Evolutionary conservation across 2,329 filamentous ascomycete species (phyloP), one percentile per base, ranked within the genome.

Genomic region (Dissoconium aciculare): DNA sequence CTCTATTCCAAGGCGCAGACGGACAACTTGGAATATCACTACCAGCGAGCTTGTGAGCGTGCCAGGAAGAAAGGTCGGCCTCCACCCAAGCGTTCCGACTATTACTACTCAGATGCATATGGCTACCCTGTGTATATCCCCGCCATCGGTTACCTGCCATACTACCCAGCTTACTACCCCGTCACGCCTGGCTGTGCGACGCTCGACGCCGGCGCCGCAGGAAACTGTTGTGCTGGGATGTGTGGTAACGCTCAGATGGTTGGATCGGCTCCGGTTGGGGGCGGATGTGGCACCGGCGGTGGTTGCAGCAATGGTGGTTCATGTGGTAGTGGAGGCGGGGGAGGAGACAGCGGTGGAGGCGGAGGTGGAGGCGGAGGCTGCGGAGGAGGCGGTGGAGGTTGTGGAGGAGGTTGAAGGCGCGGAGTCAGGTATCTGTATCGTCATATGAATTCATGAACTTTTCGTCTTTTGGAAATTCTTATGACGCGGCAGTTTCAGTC

Each of bases 21-120:
- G 30, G 54, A 47, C 1, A 58, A 60, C 11, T 50, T 71, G 0
- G 68, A 77, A 15, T 54, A 55, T 3, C 65, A 68, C 17, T 81
- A 81, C 49, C 50, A 60, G 24, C 55, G 56, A 29, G 56, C 54
- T 3, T 56, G 41, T 37, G 43, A 43, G 32, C 51, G 51, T 28
- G 56, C 45, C 26, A 45, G 37, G 29, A 60, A 59, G 33, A 55
- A 57, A 35, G 51, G 50, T 14, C 42, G 54, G 32, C 36, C 47
- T 33, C 24, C 46, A 28, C 46, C 62, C 39, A 45, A 42, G 15
- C 41, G 54, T 2, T 44, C 58, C 21, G 52, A 57, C 26, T 50
- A 56, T 16, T 55, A 52, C 38, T 49, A 54, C 39, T 45, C 56
- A 37, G 46, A 57, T 51, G 52, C 56, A 0, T 67, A 56, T 47